Evolutionary conservation across 495 filamentous ascomycete species (phyloP).

Genomic region (Zalerion maritima): DNA sequence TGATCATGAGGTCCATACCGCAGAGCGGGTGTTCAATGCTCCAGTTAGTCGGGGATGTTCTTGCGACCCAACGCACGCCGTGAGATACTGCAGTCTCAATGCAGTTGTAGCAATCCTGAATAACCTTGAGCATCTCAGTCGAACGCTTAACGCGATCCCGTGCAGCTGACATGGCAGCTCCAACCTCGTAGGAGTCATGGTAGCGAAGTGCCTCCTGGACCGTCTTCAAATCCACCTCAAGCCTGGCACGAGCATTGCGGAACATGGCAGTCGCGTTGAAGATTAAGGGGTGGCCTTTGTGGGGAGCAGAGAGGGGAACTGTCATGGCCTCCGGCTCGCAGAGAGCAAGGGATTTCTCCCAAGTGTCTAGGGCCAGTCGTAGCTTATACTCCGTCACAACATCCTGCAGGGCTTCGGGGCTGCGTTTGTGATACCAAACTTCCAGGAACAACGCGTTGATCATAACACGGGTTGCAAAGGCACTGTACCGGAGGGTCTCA

Average conservation of each 20-base stretch:
- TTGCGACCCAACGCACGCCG: constrained; percentile 94
- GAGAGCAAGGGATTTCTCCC: constrained; percentile 88
- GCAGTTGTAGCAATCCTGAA: constrained; percentile 94
- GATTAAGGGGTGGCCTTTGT: constrained; percentile 94
- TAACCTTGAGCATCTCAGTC: constrained; percentile 95
- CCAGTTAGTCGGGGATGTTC: constrained; percentile 96
- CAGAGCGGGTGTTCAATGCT: constrained; percentile 96
- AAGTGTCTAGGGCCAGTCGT: constrained; percentile 86
- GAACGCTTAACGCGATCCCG: constrained; percentile 87
- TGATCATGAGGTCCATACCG: constrained; percentile 96
- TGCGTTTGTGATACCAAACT: constrained; percentile 97
- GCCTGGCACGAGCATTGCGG: constrained; percentile 80
- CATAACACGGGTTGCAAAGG: constrained; percentile 93
- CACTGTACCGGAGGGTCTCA: constrained; percentile 82
- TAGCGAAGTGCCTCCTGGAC: constrained; percentile 95
- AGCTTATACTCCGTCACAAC: constrained; percentile 98
- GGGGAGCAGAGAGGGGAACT: constrained; percentile 82
- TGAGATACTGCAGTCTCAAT: constrained; percentile 90
- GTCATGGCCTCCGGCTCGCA: constrained; percentile 87
- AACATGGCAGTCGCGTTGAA: constrained; percentile 99
- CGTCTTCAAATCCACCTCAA: constrained; percentile 88
- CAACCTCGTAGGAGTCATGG: constrained; percentile 93
- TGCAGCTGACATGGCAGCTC: constrained; percentile 87
- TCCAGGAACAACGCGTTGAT: constrained; percentile 98
- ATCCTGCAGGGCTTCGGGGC: constrained; percentile 87